These are phyloP conservation scores for Tuber calosporum DNA, from an alignment of 495 filamentous ascomycete genomes.

Conservation along the genomic window DNA sequence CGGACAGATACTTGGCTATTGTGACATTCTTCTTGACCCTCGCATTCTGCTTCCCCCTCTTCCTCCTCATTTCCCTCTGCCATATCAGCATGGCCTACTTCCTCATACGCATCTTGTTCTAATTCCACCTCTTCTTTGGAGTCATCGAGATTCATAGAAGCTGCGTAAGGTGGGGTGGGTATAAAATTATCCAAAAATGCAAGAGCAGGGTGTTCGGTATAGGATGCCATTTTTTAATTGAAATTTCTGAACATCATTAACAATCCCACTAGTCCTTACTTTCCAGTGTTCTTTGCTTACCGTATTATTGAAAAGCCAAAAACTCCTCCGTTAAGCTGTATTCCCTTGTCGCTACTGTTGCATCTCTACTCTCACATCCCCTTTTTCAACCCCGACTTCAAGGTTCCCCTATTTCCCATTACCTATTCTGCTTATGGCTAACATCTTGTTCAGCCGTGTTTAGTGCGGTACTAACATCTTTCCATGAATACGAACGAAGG, in stretches of 20 bases:
- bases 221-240: not conserved
- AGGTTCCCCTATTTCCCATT: not conserved
- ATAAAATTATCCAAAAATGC: not conserved
- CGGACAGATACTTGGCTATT: not conserved
- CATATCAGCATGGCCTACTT: not conserved
- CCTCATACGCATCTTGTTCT: not conserved
- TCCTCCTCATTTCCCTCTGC: not conserved
- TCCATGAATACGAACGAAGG: not conserved
- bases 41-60: not conserved
- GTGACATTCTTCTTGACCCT: not conserved
- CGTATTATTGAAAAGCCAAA: not conserved
- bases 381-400: not conserved
- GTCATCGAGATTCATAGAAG: not conserved
- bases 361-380: not conserved
- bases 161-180: not conserved
- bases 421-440: not conserved
- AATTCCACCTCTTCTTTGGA: not conserved
- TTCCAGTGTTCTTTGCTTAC: not conserved
- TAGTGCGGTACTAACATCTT: not conserved
- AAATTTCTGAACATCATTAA: not conserved
- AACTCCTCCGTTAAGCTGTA: not conserved
- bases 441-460: not conserved
- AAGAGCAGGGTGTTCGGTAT: not conserved
- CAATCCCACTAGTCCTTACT: not conserved
- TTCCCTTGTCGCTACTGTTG: not conserved